These are phyloP conservation scores for Viola odorata DNA, from an alignment of 345 rosid genomes.

Conservation along the genomic window DNA sequence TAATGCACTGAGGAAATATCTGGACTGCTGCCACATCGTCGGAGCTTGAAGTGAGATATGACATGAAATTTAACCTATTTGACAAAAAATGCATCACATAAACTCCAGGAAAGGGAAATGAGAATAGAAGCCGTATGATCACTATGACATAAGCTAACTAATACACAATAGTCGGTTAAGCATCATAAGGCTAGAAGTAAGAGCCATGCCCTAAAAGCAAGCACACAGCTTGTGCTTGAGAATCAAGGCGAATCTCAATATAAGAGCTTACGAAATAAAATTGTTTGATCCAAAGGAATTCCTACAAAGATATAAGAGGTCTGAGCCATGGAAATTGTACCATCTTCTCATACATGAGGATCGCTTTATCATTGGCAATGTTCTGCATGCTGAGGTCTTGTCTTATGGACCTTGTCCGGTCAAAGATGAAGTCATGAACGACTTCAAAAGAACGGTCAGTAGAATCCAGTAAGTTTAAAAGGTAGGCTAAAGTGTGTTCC, in stretches of 20 bases:
- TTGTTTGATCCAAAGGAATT: background rate
- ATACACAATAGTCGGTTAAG: no score
- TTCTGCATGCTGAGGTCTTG: slow-evolving; percentile 93
- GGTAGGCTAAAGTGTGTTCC: slow-evolving; percentile 66
- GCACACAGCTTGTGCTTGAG: no score
- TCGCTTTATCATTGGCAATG: slow-evolving; percentile 48
- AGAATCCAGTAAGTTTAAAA: slow-evolving; percentile 55
- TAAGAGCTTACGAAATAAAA: background rate
- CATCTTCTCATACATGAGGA: slow-evolving; percentile 75
- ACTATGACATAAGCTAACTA: no score
- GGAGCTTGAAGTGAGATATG: slow-evolving; percentile 70
- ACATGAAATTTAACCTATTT: slow-evolving; percentile 77
- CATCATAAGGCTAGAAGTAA: no score
- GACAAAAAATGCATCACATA: background rate
- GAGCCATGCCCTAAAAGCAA: no score
- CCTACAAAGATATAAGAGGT: background rate
- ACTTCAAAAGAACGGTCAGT: slow-evolving; percentile 62
- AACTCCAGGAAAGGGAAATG: no score
- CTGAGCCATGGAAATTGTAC: slow-evolving; percentile 35
- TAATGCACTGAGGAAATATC: slow-evolving; percentile 52
- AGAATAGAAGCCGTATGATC: no score
- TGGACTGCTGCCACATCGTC: slow-evolving; percentile 27
- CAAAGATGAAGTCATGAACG: slow-evolving; percentile 88
- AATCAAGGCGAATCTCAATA: background rate
- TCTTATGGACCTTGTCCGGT: slow-evolving; percentile 88